A percentile compares a stretch with the other conserved stretches of the same genome.
These are phyloP conservation scores for Candida insectorum DNA, from an alignment of 805 yeast species.

Conservation along the genomic window DNA sequence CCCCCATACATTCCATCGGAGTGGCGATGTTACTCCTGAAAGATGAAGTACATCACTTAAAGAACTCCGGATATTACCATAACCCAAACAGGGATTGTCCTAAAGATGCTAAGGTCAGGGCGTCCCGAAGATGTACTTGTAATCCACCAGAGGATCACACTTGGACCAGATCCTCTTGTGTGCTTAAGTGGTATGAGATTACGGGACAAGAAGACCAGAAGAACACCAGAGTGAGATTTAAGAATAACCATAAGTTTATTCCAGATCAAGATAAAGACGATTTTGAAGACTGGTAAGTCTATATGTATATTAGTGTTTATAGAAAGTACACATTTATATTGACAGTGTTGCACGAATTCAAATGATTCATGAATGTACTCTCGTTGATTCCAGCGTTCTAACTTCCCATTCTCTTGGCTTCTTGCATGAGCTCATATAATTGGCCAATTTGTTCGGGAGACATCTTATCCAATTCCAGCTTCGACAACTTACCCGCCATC, in stretches of 20 bases:
- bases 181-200: conserved; percentile 43
- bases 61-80: conserved; percentile 81
- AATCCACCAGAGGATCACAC: conserved; percentile 64
- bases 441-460: conserved; percentile 88
- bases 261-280: conserved; percentile 9
- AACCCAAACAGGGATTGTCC: conserved; percentile 83
- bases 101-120: conserved; percentile 52
- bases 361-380: neutral
- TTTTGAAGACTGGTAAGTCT: conserved; percentile 7
- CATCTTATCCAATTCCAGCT: conserved; percentile 72
- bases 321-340: neutral
- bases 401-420: conserved; percentile 43
- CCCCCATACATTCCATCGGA: conserved; percentile 87
- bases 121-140: conserved; percentile 65
- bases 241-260: conserved; percentile 11
- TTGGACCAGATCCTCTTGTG: conserved; percentile 65
- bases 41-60: conserved; percentile 70
- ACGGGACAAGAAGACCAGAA: conserved; percentile 11
- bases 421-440: conserved; percentile 73
- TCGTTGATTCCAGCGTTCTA: neutral
- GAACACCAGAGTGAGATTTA: conserved; percentile 7
- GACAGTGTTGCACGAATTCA: neutral
- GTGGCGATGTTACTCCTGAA: conserved; percentile 73
- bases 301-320: conserved; percentile 1
- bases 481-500: conserved; percentile 49